Evolutionary conservation across 345 rosid species (phyloP).

Genomic region (Salix dunnii): DNA sequence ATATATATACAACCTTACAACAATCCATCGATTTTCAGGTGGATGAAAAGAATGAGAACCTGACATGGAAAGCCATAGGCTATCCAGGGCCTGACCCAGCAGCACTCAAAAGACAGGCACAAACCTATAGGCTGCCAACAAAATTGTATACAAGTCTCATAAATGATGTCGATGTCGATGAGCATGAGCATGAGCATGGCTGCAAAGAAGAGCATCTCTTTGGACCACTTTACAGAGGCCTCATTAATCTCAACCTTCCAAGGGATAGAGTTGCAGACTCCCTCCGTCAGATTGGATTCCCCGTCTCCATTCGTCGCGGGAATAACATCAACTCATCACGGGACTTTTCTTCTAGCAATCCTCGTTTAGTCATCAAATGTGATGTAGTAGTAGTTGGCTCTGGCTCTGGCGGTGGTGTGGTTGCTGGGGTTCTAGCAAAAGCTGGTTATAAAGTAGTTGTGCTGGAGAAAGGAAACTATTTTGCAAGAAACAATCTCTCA

Average conservation of each 20-base stretch:
- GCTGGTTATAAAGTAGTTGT: conserved; percentile 77
- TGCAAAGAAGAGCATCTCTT: conserved; percentile 31
- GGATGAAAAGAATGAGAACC: conserved; percentile 49
- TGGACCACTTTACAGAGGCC: conserved; percentile 62
- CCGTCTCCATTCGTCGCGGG: conserved; percentile 22
- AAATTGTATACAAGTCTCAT: conserved; percentile 3
- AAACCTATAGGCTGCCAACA: conserved; percentile 5
- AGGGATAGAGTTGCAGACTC: conserved; percentile 37
- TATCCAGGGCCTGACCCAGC: conserved; percentile 60
- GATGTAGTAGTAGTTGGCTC: conserved; percentile 86
- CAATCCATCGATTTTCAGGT: conserved; percentile 32
- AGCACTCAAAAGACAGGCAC: conserved; percentile 21
- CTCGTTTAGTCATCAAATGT: conserved; percentile 46
- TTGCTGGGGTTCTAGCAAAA: conserved; percentile 68
- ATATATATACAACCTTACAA: too few relatives aligned
- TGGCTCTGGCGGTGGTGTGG: conserved; percentile 78
- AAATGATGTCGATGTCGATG: background rate
- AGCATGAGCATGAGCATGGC: background rate
- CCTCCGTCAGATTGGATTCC: conserved; percentile 43
- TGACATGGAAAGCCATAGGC: conserved; percentile 73
- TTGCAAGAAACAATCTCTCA: conserved; percentile 60
- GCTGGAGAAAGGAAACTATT: conserved; percentile 68
- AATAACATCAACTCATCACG: background rate
- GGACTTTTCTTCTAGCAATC: background rate
- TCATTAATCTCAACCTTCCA: conserved; percentile 48